phyloP scores from a whole-genome alignment of 1,284 basidiomycete genomes.

The Tilletiaria anomala region DNA sequence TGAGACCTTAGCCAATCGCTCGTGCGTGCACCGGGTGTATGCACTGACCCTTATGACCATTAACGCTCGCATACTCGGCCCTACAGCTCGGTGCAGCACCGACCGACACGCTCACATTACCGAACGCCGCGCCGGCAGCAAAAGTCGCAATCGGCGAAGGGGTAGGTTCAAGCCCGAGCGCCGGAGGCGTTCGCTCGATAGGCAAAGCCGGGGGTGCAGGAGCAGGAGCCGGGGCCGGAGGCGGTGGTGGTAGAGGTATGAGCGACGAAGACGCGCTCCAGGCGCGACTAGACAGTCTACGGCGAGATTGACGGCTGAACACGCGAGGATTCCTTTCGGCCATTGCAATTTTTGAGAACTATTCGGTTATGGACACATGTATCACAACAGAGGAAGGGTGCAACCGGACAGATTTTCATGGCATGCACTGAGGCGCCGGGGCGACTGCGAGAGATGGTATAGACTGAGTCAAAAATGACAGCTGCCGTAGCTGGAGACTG shows the following conservation, averaged over 20 bases:
- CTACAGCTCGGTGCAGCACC: slow-evolving; percentile 29
- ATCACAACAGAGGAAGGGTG: no score
- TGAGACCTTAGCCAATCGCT: background rate
- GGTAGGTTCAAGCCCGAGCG: slow-evolving; percentile 1
- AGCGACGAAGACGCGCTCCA: slow-evolving; percentile 35
- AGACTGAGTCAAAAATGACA: no score
- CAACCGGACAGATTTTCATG: no score
- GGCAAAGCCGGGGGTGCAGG: slow-evolving; percentile 2
- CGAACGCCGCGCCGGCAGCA: slow-evolving; percentile 16
- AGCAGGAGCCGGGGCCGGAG: slow-evolving; percentile 2
- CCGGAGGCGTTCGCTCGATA: slow-evolving; percentile 2
- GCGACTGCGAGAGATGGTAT: no score
- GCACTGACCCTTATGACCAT: background rate
- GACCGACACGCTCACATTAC: slow-evolving; percentile 13
- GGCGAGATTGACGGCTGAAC: slow-evolving; percentile 14
- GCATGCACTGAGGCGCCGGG: no score
- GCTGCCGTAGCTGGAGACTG: no score
- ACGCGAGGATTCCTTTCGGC: no score
- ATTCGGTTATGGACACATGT: no score
- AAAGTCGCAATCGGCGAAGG: slow-evolving; percentile 33
- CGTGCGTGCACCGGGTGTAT: background rate
- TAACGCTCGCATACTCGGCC: background rate
- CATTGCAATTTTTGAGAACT: no score
- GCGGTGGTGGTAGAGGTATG: slow-evolving; percentile 6
- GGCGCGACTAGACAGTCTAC: slow-evolving; percentile 29